phyloP scores from a whole-genome alignment of 306 rosid genomes.

The Leucaena leucocephala region DNA sequence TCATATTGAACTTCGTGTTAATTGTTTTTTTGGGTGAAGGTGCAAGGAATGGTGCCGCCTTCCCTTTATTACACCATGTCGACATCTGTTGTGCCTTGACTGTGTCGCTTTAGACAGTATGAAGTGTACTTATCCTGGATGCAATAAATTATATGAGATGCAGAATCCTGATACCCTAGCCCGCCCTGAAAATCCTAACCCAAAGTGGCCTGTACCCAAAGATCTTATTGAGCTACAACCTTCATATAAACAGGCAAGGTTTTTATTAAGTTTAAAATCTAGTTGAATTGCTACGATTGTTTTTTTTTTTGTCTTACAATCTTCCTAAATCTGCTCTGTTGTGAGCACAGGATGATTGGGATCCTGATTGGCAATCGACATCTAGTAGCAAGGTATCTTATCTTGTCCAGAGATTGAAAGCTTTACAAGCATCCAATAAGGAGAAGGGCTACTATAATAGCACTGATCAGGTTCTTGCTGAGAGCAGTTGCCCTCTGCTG shows the following conservation, averaged over 20 bases:
- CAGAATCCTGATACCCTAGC: slow-evolving; percentile 79
- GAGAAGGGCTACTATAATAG: slow-evolving; percentile 37
- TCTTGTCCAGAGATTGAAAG: slow-evolving; percentile 69
- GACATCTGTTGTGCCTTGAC: slow-evolving; percentile 87
- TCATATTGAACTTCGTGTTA: slow-evolving; percentile 26
- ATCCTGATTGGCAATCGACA: slow-evolving; percentile 99
- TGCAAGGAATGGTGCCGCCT: slow-evolving; percentile 97
- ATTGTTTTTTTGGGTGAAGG: slow-evolving; percentile 44
- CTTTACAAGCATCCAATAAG: slow-evolving; percentile 62
- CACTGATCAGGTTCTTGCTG: slow-evolving; percentile 37
- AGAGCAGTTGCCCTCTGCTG: slow-evolving; percentile 41
- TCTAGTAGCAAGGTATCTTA: slow-evolving; percentile 93
- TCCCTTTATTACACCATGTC: slow-evolving; percentile 90
- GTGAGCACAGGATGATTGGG: slow-evolving; percentile 86
- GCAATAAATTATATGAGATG: slow-evolving; percentile 83
- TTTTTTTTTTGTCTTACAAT: not conserved
- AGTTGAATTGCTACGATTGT: slow-evolving; percentile 24
- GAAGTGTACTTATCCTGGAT: slow-evolving; percentile 87
- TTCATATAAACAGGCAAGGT: slow-evolving; percentile 89
- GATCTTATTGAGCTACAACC: slow-evolving; percentile 98
- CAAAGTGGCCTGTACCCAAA: slow-evolving; percentile 96
- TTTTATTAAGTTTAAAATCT: slow-evolving; percentile 22
- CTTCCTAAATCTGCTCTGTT: slow-evolving; percentile 29
- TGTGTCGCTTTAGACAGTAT: slow-evolving; percentile 84
- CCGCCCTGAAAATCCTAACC: slow-evolving; percentile 92